phyloP scores from a whole-genome alignment of 768 basidiomycete species.

The Neoboletus subvelutipes region DNA sequence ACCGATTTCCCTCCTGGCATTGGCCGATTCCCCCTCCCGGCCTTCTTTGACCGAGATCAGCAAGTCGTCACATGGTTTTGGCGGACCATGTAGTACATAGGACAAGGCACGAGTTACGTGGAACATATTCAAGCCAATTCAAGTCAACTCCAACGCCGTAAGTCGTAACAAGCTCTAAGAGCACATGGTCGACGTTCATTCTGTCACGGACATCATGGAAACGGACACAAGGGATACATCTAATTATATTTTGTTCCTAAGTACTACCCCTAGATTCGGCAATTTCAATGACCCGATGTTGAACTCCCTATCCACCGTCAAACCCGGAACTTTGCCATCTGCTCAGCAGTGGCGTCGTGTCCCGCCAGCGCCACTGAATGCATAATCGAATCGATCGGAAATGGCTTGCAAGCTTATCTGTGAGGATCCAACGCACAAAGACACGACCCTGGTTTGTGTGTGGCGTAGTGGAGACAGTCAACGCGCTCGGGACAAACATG shows the following conservation, averaged over 20 bases:
- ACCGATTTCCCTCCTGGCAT: background rate
- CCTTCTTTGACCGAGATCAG: background rate
- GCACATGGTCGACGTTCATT: conserved; percentile 16
- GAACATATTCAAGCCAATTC: background rate
- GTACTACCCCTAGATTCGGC: background rate
- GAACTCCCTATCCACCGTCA: background rate
- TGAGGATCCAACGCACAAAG: background rate
- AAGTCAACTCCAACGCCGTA: background rate
- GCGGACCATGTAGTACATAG: conserved; percentile 2
- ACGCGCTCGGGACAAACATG: background rate
- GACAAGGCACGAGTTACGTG: background rate
- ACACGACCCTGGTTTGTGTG: background rate
- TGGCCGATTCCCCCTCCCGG: background rate
- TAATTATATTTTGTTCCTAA: background rate
- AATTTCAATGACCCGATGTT: background rate
- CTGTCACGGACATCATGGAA: background rate
- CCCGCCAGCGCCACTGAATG: background rate
- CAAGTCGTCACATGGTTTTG: conserved; percentile 13
- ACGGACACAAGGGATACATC: background rate
- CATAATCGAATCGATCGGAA: background rate
- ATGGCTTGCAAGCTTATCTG: background rate
- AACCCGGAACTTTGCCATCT: background rate
- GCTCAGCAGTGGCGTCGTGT: background rate
- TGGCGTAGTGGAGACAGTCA: background rate
- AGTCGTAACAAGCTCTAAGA: background rate